These are phyloP conservation scores for Thozetella sp. DNA, from an alignment of 495 filamentous ascomycete genomes.

Conservation along the genomic window DNA sequence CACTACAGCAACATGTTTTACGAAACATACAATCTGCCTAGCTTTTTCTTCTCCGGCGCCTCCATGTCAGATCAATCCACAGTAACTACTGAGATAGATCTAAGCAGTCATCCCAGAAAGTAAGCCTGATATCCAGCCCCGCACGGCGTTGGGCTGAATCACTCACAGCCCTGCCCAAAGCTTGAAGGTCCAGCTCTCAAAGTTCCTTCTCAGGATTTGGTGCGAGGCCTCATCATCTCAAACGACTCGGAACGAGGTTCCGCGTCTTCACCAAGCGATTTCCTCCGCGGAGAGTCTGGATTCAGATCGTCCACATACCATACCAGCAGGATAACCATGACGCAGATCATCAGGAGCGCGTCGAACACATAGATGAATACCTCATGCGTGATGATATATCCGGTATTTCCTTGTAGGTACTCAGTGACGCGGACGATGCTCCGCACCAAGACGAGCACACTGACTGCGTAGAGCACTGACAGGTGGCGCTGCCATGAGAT, in stretches of 20 bases:
- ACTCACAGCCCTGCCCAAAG: no score
- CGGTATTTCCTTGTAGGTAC: conserved; percentile 56
- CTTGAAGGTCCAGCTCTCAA: no score
- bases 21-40: no score
- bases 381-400: conserved; percentile 53
- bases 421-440: conserved; percentile 63
- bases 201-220: no score
- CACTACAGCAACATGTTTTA: no score
- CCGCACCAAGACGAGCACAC: conserved; percentile 58
- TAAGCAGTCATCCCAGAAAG: no score
- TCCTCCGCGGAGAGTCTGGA: neutral
- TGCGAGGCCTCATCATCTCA: neutral
- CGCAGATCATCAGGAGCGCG: conserved; percentile 53
- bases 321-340: conserved; percentile 49
- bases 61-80: no score
- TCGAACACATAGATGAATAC: conserved; percentile 66
- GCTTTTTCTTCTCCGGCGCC: no score
- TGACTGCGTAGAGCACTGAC: conserved; percentile 52
- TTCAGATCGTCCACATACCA: conserved; percentile 16
- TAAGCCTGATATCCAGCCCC: no score
- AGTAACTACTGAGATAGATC: no score
- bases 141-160: no score
- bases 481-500: conserved; percentile 54
- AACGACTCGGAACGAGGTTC: neutral
- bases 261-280: neutral